Evolutionary conservation across 208 protist genomes (phyloP).

Genomic region (Leishmania martiniquensis): DNA sequence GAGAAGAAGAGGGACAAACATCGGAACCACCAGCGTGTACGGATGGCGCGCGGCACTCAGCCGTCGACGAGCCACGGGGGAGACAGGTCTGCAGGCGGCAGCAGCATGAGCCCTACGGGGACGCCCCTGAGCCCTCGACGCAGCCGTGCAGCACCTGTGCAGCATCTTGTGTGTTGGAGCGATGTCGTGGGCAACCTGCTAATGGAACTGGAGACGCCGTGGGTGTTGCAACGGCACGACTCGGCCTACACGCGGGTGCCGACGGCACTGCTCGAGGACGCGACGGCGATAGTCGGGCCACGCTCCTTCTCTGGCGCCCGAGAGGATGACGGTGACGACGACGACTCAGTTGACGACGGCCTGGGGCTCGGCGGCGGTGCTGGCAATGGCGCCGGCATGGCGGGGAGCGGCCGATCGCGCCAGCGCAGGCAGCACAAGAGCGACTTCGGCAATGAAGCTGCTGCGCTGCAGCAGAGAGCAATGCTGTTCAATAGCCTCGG

Average conservation of each 20-base stretch:
- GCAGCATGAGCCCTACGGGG: background rate
- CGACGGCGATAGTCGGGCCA: conserved; percentile 8
- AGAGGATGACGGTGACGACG: conserved; percentile 18
- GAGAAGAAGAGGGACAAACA: conserved; percentile 5
- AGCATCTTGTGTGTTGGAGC: conserved; percentile 75
- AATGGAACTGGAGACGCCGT: conserved; percentile 37
- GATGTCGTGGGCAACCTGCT: conserved; percentile 86
- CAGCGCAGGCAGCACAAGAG: conserved; percentile 12
- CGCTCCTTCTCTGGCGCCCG: background rate
- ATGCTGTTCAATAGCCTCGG: conserved; percentile 26
- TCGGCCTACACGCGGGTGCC: conserved; percentile 49
- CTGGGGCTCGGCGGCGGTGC: background rate
- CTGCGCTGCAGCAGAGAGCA: conserved; percentile 20
- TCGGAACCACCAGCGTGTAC: background rate
- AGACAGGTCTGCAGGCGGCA: background rate
- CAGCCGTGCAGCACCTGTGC: conserved; percentile 7
- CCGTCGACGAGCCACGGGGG: background rate
- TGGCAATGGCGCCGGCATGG: conserved; percentile 13
- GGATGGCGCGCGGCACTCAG: background rate
- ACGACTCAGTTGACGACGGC: conserved; percentile 28
- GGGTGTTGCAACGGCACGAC: conserved; percentile 13
- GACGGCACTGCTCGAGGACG: conserved; percentile 56
- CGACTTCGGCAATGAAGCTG: conserved; percentile 12
- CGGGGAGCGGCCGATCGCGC: conserved; percentile 8
- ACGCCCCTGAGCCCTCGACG: conserved; percentile 2